A percentile compares a stretch with the other conserved stretches of the same genome.
Evolutionary conservation across 2,329 filamentous ascomycete species (phyloP).

Genomic region (Sclerotinia borealis): DNA sequence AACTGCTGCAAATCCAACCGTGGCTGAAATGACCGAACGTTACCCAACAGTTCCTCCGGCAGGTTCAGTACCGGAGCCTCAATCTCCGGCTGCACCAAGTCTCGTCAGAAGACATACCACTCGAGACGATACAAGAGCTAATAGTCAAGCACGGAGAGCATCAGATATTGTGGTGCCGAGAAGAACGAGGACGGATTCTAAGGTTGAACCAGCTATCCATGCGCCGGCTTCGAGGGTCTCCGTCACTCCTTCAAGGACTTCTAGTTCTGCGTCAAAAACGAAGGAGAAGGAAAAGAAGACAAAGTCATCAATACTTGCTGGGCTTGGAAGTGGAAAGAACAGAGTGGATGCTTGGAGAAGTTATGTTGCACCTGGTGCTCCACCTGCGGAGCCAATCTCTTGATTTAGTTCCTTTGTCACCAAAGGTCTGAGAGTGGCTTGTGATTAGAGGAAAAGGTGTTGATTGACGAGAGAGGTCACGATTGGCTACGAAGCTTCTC

Average conservation of each 20-base stretch:
- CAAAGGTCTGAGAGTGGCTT: neutral
- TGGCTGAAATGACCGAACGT: conserved; percentile 18
- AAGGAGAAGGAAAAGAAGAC: conserved; percentile 1
- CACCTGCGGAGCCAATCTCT: conserved; percentile 27
- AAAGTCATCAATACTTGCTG: conserved; percentile 23
- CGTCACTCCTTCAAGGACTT: neutral
- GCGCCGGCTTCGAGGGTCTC: conserved; percentile 18
- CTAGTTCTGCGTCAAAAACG: neutral
- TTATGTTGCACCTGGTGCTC: conserved; percentile 27
- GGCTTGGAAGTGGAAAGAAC: conserved; percentile 24
- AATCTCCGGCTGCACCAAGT: conserved; percentile 13
- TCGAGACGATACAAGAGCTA: conserved; percentile 22
- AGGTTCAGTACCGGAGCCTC: conserved; percentile 8
- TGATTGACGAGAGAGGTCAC: neutral
- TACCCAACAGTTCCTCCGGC: conserved; percentile 16
- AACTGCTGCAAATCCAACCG: conserved; percentile 11
- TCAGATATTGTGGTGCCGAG: conserved; percentile 25
- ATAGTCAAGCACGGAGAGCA: conserved; percentile 9
- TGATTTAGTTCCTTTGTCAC: conserved; percentile 1
- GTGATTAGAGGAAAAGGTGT: too few species aligned
- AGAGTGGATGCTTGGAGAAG: conserved; percentile 30
- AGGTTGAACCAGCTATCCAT: conserved; percentile 25
- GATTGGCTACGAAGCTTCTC: too few species aligned
- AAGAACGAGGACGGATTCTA: conserved; percentile 26
- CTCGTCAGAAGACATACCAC: conserved; percentile 26